phyloP scores from a whole-genome alignment of 164 flowering plant genomes.

The Sextonia rubra region DNA sequence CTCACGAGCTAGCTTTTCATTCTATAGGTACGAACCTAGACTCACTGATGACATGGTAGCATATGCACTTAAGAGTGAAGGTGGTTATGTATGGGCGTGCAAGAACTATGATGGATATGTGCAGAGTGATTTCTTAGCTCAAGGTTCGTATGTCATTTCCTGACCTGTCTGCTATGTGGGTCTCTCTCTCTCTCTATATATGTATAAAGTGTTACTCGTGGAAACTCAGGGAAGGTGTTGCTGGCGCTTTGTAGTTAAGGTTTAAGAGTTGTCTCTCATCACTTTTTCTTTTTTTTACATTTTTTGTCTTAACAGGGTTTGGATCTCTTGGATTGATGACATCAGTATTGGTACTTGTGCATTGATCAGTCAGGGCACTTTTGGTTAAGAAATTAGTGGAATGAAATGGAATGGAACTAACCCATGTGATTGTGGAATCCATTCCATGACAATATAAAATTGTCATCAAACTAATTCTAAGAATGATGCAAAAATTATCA shows the following conservation, averaged over 20 bases:
- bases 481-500: no score
- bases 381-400: no score
- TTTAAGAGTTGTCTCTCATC: not conserved
- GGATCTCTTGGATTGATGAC: slow-evolving; percentile 99
- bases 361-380: no score
- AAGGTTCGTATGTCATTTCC: slow-evolving; percentile 46
- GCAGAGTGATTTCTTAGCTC: slow-evolving; percentile 98
- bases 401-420: no score
- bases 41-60: slow-evolving; percentile 99
- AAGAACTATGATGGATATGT: slow-evolving; percentile 98
- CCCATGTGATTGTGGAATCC: no score
- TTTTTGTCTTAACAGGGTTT: slow-evolving; percentile 49
- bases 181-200: no score
- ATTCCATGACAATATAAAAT: no score
- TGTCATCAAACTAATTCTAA: no score
- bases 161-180: not conserved
- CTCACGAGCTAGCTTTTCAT: slow-evolving; percentile 6
- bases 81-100: slow-evolving; percentile 99
- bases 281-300: not conserved
- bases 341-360: slow-evolving; percentile 68
- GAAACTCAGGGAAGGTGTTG: not conserved
- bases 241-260: not conserved
- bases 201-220: not conserved
- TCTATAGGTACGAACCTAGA: slow-evolving; percentile 87
- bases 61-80: slow-evolving; percentile 92